A percentile compares a stretch with the other conserved stretches of the same genome.
Conservation (phyloP, 1,284 basidiomycete species). For the Cryptococcus floricola region DNA sequence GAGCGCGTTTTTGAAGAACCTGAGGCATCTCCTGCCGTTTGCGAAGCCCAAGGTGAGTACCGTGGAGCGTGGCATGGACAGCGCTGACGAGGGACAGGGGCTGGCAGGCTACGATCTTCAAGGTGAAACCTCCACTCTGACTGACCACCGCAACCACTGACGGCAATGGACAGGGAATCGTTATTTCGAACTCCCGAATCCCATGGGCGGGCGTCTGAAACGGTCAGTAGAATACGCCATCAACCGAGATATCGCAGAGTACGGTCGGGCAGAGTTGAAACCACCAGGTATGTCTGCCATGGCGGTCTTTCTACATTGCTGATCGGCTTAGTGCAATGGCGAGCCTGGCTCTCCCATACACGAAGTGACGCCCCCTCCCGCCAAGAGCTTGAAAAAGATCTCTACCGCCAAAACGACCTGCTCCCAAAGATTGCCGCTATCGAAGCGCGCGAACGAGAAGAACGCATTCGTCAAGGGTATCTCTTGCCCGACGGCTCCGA, state of each 20-base stretch:
- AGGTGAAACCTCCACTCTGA: constrained; percentile 2
- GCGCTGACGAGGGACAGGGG: constrained; percentile 5
- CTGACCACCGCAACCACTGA: background rate
- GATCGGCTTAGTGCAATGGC: constrained; percentile 28
- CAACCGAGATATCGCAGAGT: constrained; percentile 22
- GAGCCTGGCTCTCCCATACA: constrained; percentile 39
- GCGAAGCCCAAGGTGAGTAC: constrained; percentile 1
- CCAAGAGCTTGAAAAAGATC: constrained; percentile 34
- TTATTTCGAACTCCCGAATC: constrained; percentile 31
- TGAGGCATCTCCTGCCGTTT: background rate
- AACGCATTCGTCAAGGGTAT: constrained; percentile 45
- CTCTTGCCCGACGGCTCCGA: constrained; percentile 24
- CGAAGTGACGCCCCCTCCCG: constrained; percentile 33
- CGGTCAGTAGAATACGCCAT: constrained; percentile 32
- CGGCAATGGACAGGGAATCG: constrained; percentile 16
- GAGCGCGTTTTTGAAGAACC: background rate
- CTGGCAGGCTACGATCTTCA: constrained; percentile 18
- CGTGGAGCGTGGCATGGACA: background rate
- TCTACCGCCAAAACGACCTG: constrained; percentile 22
- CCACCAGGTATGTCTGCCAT: constrained; percentile 22
- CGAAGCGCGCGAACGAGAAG: constrained; percentile 35
- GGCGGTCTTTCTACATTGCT: background rate
- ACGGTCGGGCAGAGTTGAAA: constrained; percentile 21
- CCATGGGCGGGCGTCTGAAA: constrained; percentile 24
- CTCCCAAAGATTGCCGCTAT: constrained; percentile 29